A percentile compares a stretch with the other conserved stretches of the same genome.
phyloP scores from a whole-genome alignment of 192 early-diverging fungal genomes.

The Podila clonocystis region DNA sequence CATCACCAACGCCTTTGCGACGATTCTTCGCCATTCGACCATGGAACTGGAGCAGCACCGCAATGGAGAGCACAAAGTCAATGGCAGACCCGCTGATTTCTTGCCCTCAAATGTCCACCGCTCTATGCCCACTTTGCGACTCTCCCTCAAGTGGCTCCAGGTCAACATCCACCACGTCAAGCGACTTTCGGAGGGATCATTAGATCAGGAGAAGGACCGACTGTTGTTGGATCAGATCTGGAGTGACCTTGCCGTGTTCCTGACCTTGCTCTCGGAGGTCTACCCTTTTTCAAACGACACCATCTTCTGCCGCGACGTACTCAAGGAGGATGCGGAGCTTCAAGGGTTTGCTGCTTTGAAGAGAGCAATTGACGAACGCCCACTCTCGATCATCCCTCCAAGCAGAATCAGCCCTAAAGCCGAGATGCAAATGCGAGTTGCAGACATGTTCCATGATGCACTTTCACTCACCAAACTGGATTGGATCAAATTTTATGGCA shows the following conservation, averaged over 20 bases:
- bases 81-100: slow-evolving; percentile 30
- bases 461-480: slow-evolving; percentile 24
- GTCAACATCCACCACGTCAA: slow-evolving; percentile 50
- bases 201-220: slow-evolving; percentile 11
- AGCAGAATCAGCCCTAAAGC: slow-evolving; percentile 48
- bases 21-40: slow-evolving; percentile 25
- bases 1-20: slow-evolving; percentile 38
- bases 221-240: slow-evolving; percentile 28
- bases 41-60: slow-evolving; percentile 36
- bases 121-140: slow-evolving; percentile 33
- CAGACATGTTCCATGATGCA: slow-evolving; percentile 48
- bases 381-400: slow-evolving; percentile 43
- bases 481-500: slow-evolving; percentile 38
- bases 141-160: slow-evolving; percentile 42
- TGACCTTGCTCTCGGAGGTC: slow-evolving; percentile 25
- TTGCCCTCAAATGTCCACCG: slow-evolving; percentile 48
- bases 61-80: slow-evolving; percentile 38
- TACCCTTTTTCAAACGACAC: slow-evolving; percentile 33
- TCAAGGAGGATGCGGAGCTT: slow-evolving; percentile 55
- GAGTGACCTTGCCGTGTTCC: slow-evolving; percentile 18
- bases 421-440: slow-evolving; percentile 51
- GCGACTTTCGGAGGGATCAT: slow-evolving; percentile 37
- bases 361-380: slow-evolving; percentile 41
- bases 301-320: slow-evolving; percentile 46
- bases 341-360: slow-evolving; percentile 53